Evolutionary conservation across 2,329 filamentous ascomycete species (phyloP), one percentile per base, ranked within the genome.

Genomic region (Scortechinia acanthostroma): DNA sequence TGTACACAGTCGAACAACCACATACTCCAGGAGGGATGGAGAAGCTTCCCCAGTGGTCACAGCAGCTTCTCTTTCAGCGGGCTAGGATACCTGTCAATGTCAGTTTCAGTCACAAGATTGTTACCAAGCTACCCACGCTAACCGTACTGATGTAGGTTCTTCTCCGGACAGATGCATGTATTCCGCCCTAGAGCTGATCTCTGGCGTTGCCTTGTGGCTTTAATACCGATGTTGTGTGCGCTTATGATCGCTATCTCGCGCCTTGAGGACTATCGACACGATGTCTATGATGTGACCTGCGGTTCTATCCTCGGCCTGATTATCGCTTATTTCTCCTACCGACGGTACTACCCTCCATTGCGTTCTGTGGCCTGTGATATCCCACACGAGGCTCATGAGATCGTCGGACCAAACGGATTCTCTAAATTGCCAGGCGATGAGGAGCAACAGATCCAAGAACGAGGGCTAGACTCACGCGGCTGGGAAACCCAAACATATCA

Each of bases 31-130:
- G 80, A 84, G 52, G 80, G 80, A 21, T 84, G 77, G 77, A 69
- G 80, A 47, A 80, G 74, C 49, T 84, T 83, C 49, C 80, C 80
- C 0, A 77, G 73, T 46, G 80, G 80, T 4, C 80, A 84, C 53
- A 75, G 70, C 50, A 79, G 74, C 52, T 80, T 80, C 51, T 66
- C 76, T 0, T 84, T 83, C 55, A 67, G 67, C 22, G 80, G 80
- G 0, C 56, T 84, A 3, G 80, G 79, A 2, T 83, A 78, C 55
- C 58, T 83, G 21, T 65, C 71, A 2, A 54, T 72, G 62, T 70
- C 51, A 52, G 61, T 51, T 35, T 42, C 19, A 42, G 49, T 65
- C 16, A 20, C 17, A 5, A 47, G n/a, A n/a, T n/a, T n/a, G n/a
- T n/a, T n/a, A n/a, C n/a, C n/a, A n/a, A n/a, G 13, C 25, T 16